A percentile compares a stretch with the other conserved stretches of the same genome.
Evolutionary conservation across 2,329 filamentous ascomycete genomes (phyloP).

Genomic region (Lachnellula subtilissima): DNA sequence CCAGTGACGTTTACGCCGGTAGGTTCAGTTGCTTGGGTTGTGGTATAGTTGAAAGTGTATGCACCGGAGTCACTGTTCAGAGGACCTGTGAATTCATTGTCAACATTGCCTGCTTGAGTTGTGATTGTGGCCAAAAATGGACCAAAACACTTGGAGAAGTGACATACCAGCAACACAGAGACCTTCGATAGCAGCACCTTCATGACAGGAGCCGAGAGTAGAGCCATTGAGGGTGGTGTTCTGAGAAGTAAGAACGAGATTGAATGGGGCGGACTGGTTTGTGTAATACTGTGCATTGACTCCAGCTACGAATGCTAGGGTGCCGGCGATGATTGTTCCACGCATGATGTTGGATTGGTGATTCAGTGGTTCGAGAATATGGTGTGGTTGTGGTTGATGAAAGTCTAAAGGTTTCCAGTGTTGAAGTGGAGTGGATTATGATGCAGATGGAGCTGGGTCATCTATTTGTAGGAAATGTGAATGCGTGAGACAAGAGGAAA

Average conservation of each 20-base stretch:
- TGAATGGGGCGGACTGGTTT: constrained; percentile 40
- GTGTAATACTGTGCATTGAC: constrained; percentile 25
- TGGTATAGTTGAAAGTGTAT: constrained; percentile 30
- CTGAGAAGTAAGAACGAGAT: constrained; percentile 36
- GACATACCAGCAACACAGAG: constrained; percentile 31
- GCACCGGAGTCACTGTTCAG: constrained; percentile 11
- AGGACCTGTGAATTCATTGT: constrained; percentile 17
- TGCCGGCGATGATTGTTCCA: constrained; percentile 13
- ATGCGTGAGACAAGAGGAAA: background rate
- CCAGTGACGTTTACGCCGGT: constrained; percentile 17
- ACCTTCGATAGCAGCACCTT: constrained; percentile 43
- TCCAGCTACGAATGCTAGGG: constrained; percentile 16
- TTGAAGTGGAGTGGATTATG: too few species aligned
- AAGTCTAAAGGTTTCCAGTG: too few species aligned
- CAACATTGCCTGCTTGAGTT: too few species aligned
- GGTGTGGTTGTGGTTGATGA: too few species aligned
- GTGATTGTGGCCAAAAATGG: too few species aligned
- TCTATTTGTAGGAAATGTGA: background rate
- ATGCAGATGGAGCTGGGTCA: too few species aligned
- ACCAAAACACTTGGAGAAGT: too few species aligned
- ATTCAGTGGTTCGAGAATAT: background rate
- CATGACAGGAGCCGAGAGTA: constrained; percentile 40
- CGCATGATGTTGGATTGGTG: constrained; percentile 17
- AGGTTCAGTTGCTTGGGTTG: constrained; percentile 16
- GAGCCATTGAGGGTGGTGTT: constrained; percentile 36